These are phyloP conservation scores for Parathielavia appendiculata DNA, from an alignment of 495 filamentous ascomycete genomes.

Conservation along the genomic window DNA sequence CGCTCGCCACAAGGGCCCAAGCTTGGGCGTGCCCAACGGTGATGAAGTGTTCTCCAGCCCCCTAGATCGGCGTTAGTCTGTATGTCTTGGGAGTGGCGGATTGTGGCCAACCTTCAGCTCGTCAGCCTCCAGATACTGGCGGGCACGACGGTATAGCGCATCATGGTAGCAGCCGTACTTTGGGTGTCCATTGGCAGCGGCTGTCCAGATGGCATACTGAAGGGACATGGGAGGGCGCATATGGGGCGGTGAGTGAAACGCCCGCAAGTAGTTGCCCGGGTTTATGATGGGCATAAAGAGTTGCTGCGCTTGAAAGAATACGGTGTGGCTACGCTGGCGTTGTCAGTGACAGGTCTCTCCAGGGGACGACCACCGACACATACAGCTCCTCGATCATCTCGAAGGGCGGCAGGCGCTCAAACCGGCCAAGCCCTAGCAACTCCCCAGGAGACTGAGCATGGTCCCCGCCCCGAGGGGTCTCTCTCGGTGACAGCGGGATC, in stretches of 20 bases:
- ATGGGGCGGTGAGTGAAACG: constrained; percentile 41
- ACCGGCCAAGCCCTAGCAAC: constrained; percentile 39
- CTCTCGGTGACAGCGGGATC: constrained; percentile 7
- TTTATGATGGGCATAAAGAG: constrained; percentile 41
- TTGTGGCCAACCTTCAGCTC: constrained; percentile 41
- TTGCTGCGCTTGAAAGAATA: constrained; percentile 39
- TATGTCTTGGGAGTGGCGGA: neutral
- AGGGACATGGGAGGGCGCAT: constrained; percentile 47
- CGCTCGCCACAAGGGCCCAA: constrained; percentile 39
- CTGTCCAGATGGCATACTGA: constrained; percentile 47
- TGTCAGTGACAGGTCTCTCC: neutral
- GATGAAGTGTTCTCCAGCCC: constrained; percentile 42
- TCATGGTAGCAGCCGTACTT: constrained; percentile 40
- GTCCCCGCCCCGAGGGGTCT: neutral
- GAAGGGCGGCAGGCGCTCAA: constrained; percentile 41
- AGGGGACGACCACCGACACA: constrained; percentile 8
- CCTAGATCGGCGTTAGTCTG: constrained; percentile 25
- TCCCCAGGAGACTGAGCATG: constrained; percentile 15
- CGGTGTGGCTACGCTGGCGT: constrained; percentile 30
- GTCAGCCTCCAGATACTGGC: constrained; percentile 46
- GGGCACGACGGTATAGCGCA: constrained; percentile 42
- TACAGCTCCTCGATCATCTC: constrained; percentile 48
- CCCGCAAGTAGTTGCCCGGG: constrained; percentile 34
- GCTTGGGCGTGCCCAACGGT: constrained; percentile 45
- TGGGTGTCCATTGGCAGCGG: constrained; percentile 35